Evolutionary conservation across 495 filamentous ascomycete genomes (phyloP).

Genomic region (Podospora pseudocomata): DNA sequence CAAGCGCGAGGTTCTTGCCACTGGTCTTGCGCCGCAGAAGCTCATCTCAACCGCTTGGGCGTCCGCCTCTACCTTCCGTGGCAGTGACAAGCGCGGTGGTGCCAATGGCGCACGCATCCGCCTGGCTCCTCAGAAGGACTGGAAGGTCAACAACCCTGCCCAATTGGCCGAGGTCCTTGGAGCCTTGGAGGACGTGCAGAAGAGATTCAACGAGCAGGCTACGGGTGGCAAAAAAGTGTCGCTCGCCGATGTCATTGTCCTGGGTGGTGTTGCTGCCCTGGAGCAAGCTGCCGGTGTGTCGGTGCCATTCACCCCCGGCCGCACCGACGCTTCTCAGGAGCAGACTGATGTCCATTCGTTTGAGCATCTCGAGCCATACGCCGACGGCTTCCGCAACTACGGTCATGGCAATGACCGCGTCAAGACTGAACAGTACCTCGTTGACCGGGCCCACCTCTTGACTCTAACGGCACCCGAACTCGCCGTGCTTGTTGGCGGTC

Average conservation of each 20-base stretch:
- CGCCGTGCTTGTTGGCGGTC: slow-evolving; percentile 62
- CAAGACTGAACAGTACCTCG: slow-evolving; percentile 59
- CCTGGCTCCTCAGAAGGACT: slow-evolving; percentile 63
- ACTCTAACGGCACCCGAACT: slow-evolving; percentile 65
- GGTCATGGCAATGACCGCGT: slow-evolving; percentile 56
- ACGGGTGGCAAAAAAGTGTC: slow-evolving; percentile 62
- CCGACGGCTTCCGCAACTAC: slow-evolving; percentile 74
- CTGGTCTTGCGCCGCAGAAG: slow-evolving; percentile 52
- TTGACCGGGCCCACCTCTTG: slow-evolving; percentile 65
- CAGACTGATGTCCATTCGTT: slow-evolving; percentile 63
- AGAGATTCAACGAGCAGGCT: slow-evolving; percentile 58
- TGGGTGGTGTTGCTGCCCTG: slow-evolving; percentile 64
- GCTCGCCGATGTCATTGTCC: slow-evolving; percentile 67
- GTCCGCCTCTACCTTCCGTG: slow-evolving; percentile 68
- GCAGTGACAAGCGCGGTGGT: slow-evolving; percentile 70
- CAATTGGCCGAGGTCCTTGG: slow-evolving; percentile 55
- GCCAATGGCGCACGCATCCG: slow-evolving; percentile 72
- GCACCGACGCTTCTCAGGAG: slow-evolving; percentile 53
- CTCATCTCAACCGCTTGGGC: slow-evolving; percentile 64
- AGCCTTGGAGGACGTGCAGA: slow-evolving; percentile 58
- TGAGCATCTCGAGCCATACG: slow-evolving; percentile 55
- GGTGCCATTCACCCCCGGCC: slow-evolving; percentile 49
- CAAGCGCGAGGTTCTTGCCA: slow-evolving; percentile 61
- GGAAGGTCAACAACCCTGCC: slow-evolving; percentile 63
- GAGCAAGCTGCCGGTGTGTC: slow-evolving; percentile 57